Evolutionary conservation across 352 stramenopile species (phyloP), one percentile per base, ranked within the genome.

Genomic region (Phytopythium litorale): DNA sequence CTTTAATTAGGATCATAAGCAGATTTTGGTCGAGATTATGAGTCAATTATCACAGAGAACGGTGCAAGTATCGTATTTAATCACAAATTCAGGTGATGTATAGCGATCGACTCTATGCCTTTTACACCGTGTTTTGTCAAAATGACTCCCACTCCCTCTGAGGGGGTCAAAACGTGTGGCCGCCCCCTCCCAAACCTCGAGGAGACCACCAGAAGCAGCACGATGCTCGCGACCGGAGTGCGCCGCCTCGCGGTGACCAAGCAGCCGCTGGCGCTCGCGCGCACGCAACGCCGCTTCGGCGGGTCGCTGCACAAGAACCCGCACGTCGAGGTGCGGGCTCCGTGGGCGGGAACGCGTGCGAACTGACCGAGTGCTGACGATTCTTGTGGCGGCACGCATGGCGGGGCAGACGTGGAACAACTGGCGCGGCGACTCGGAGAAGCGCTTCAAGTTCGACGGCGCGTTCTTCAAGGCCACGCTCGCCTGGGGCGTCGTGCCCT

Each of bases 291-390:
- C 69, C 85, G 85, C 67, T 67, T 87, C 66, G 83, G 85, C 19
- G 85, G 85, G 7, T 91, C 83, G 59, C 78, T 92, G 23, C 62
- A 63, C 59, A 94, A 92, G 79, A 94, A 94, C 75, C 83, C 88
- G 71, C 79, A 94, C 74, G 73, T 94, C 37, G 85, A 94, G 76
- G 81, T 91, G 57, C 52, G 67, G 68, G 0, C 15, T 7, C 7
- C 18, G 16, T 28, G 19, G 11, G 8, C 19, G 21, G 6, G 30
- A 52, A 19, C 23, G 46, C 9, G 12, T 33, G 7, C 21, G 46
- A 28, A 52, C 4, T 52, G 46, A 33, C 46, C 12, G 46, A 33
- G 21, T 16, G 49, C 30, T 61, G 38, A 9, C 30, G 7, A 30
- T 35, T 38, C 11, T 12, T 5, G 33, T 38, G 33, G 7, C 33